Evolutionary conservation across 495 filamentous ascomycete species (phyloP), one percentile per base, ranked within the genome.

Genomic region (Podospora australis): DNA sequence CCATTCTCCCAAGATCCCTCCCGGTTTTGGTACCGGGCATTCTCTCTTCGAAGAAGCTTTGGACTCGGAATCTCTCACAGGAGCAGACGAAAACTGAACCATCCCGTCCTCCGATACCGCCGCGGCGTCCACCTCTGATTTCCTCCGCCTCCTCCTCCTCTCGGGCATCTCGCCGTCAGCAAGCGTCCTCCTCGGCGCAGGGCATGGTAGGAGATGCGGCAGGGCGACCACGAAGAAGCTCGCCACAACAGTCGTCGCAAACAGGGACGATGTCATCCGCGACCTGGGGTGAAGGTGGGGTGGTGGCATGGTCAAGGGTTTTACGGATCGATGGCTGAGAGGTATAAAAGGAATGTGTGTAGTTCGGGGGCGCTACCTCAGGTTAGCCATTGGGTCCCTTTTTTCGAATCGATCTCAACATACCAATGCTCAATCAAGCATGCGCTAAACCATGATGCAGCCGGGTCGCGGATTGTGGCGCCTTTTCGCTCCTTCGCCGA

Each of bases 151-250:
- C 71, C 53, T 67, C 67, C 61, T 73, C 69, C 56, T 74, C 74
- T 76, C 62, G 24, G 70, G 65, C 56, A 77, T 75, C 24, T 82
- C 79, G 29, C 76, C 83, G 62, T 91, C 86, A 56, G 85, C 81
- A 50, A 81, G 82, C 25, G 82, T 79, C 30, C 81, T 72, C 50
- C 84, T 77, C n/a, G 85, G 85, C 42, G 87, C 84, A 4, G 92
- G 92, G 66, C 92, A 98, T 1, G 92, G 92, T 38, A 98, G 77
- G n/a, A 94, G 59, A 59, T 98, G 92, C 21, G 92, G 92, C 42
- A 95, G 73, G 34, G 78, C 87, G 50, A 98, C 92, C 48, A 96
- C 88, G 54, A 95, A 75, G 63, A 98, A 94, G 53, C 84, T 88
- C 19, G 87, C 79, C n/a, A 86, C 71, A 28, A 96, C 76, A n/a